Evolutionary conservation across 345 rosid genomes (phyloP).

Genomic region (Hibiscus tridactylites): DNA sequence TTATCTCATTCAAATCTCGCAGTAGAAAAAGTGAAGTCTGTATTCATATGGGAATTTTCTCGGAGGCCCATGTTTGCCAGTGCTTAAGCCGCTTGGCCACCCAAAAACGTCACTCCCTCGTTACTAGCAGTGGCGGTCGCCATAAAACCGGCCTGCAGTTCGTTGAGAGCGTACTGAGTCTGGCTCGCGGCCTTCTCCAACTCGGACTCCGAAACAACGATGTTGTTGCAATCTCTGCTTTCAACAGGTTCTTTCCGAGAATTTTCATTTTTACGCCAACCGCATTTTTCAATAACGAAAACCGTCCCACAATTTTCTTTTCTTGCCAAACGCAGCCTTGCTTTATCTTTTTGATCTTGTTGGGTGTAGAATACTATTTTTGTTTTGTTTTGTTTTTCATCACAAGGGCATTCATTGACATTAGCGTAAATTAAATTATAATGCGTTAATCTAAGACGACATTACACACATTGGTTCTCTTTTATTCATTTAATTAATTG

Average conservation of each 20-base stretch:
- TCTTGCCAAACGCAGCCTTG: too few relatives aligned
- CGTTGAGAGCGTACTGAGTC: slow-evolving; percentile 34
- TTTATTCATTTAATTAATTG: background rate
- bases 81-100: slow-evolving; percentile 55
- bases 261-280: background rate
- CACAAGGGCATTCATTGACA: too few relatives aligned
- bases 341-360: too few relatives aligned
- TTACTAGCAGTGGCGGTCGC: slow-evolving; percentile 38
- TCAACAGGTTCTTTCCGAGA: slow-evolving; percentile 44
- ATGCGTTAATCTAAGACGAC: too few relatives aligned
- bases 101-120: slow-evolving; percentile 30
- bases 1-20: background rate
- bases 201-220: slow-evolving; percentile 51
- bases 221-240: slow-evolving; percentile 60
- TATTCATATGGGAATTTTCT: slow-evolving; percentile 35
- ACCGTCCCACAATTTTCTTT: background rate
- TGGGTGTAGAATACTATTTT: too few relatives aligned
- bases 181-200: slow-evolving; percentile 39
- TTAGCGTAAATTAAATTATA: too few relatives aligned
- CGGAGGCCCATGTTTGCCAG: slow-evolving; percentile 62
- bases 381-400: too few relatives aligned
- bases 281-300: too few relatives aligned
- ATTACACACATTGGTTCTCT: too few relatives aligned
- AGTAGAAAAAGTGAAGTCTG: background rate
- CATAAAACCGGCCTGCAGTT: slow-evolving; percentile 49